These are phyloP conservation scores for Leishmania amazonensis DNA, from an alignment of 208 protist species.

Conservation along the genomic window DNA sequence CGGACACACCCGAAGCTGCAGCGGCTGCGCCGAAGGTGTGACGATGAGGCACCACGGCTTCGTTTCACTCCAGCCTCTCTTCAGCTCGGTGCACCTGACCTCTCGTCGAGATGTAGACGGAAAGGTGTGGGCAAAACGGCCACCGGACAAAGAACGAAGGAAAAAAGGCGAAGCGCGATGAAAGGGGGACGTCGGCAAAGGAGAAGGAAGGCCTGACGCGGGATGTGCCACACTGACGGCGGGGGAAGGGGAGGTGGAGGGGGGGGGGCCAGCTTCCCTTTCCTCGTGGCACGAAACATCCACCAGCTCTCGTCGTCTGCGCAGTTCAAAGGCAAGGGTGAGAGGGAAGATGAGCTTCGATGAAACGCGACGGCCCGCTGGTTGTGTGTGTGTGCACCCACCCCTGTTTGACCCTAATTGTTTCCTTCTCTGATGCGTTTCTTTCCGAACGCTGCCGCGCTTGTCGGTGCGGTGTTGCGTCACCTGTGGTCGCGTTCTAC, in stretches of 20 bases:
- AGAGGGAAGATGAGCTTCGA: not conserved
- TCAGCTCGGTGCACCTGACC: not conserved
- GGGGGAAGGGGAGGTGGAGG: not conserved
- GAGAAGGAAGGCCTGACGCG: not conserved
- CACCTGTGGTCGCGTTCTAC: not conserved
- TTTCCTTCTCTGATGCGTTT: not conserved
- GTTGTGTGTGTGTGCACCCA: not conserved
- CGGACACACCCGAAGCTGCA: not conserved
- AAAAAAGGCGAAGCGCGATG: not conserved
- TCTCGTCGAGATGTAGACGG: not conserved
- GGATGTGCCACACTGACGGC: not conserved
- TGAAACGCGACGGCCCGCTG: not conserved
- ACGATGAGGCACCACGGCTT: not conserved
- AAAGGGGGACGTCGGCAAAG: not conserved
- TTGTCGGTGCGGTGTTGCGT: not conserved
- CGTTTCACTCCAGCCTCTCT: not conserved
- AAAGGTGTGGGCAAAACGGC: not conserved
- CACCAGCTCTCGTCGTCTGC: not conserved
- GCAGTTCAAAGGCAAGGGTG: not conserved
- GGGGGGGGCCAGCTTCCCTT: not conserved
- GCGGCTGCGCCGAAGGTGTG: not conserved
- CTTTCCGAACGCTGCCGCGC: not conserved
- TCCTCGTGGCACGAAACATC: not conserved
- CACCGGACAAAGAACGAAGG: not conserved
- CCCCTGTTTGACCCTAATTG: not conserved